Evolutionary conservation across 225 moss, liverwort and hornwort species (phyloP), one percentile per base, ranked within the genome.

Genomic region (Physcomitrellopsis africana): DNA sequence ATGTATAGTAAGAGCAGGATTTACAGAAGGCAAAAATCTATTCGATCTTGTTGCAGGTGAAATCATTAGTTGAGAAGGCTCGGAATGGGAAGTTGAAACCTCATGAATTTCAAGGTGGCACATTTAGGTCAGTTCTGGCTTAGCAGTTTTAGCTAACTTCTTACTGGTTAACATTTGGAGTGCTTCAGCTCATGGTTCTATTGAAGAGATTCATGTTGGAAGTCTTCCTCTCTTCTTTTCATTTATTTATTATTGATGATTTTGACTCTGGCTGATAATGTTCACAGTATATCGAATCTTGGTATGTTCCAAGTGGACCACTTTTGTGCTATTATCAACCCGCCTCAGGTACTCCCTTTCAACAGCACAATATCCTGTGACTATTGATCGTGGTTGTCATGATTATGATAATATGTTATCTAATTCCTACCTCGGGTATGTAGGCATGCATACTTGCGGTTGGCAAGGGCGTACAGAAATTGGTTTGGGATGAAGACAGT

Each of bases 31-130:
- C 45, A 44, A 59, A 51, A 64, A 67, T 72, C 18, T 43, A 44
- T 22, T 53, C 15, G 51, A 51, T 62, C 23, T 18, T 81, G 72
- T 16, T 74, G 48, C 83, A 99, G 97, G 93, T 94, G 51, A 99
- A 94, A 47, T 83, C 93, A 46, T 77, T 99, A 80, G 94, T 91
- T 67, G 94, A 99, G 78, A 94, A 72, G 82, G 97, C 97, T 24
- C 84, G 97, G 67, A 73, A 69, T 76, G 94, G 93, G 47, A 99
- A 99, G 82, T 77, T 94, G 68, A 94, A 94, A 74, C 97, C 97
- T 54, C 85, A 88, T 54, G 97, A 99, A 80, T 99, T 99, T 78
- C 97, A 99, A 90, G 97, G 97, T 68, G 97, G 97, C 76, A 94
- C 90, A 43, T 99, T 99, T 86, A 99, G 97, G 97, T 99, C 66